These are phyloP conservation scores for Cryphonectria japonica DNA, from an alignment of 2,329 filamentous ascomycete genomes.

Conservation along the genomic window DNA sequence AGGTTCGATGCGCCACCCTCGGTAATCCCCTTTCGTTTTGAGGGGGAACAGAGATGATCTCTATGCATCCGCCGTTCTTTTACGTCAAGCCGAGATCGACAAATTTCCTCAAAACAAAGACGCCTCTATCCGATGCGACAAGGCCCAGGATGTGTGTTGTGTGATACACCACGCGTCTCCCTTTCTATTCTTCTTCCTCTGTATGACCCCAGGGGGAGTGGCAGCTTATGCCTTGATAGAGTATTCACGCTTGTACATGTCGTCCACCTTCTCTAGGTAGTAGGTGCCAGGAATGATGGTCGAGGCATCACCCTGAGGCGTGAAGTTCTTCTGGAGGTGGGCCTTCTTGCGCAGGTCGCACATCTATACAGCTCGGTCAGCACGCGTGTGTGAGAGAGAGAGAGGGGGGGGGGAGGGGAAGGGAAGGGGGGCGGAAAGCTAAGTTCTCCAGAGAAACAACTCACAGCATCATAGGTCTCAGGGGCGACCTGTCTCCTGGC, in stretches of 20 bases:
- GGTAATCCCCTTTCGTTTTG: background rate
- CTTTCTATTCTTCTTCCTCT: constrained; percentile 50
- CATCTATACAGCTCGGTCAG: constrained; percentile 54
- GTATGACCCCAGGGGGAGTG: constrained; percentile 4
- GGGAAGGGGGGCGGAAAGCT: background rate
- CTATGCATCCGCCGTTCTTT: constrained; percentile 34
- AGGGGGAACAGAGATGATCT: constrained; percentile 1
- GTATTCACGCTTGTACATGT: constrained; percentile 85
- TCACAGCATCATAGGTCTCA: constrained; percentile 73
- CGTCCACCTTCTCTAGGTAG: constrained; percentile 80
- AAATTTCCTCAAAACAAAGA: constrained; percentile 39
- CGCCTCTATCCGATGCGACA: constrained; percentile 29
- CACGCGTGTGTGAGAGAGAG: background rate
- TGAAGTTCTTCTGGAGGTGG: constrained; percentile 80
- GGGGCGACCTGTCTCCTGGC: constrained; percentile 69
- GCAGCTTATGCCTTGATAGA: constrained; percentile 67
- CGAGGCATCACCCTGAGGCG: constrained; percentile 68
- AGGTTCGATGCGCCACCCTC: constrained; percentile 23
- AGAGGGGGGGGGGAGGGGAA: too few relatives aligned
- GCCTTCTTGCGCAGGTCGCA: constrained; percentile 82
- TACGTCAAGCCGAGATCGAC: constrained; percentile 38
- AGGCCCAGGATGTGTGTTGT: constrained; percentile 51
- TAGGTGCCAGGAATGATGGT: constrained; percentile 71
- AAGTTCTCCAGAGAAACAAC: constrained; percentile 35
- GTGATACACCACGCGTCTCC: constrained; percentile 47